phyloP scores from a whole-genome alignment of 441 rosid species.

The Theobroma grandiflorum region DNA sequence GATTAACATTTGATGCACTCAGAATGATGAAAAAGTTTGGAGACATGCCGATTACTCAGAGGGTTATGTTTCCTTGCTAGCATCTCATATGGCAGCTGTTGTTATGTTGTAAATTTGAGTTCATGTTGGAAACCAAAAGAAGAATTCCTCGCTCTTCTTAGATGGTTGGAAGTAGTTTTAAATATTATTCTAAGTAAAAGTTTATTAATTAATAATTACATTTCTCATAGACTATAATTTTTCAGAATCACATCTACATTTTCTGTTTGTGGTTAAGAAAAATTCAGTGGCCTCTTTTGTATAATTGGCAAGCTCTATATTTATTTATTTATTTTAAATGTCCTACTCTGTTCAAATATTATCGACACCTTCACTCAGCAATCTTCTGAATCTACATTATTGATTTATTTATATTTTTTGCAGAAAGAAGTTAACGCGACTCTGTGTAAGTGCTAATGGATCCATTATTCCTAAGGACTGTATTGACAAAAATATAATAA shows the following conservation, averaged over 20 bases:
- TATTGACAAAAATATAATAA: constrained; percentile 67
- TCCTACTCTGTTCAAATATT: background rate
- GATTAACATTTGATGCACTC: background rate
- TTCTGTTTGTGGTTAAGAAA: background rate
- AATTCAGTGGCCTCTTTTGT: constrained; percentile 1
- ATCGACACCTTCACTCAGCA: background rate
- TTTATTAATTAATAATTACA: constrained; percentile 3
- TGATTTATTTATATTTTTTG: constrained; percentile 12
- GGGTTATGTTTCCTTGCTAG: constrained; percentile 15
- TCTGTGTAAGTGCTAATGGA: constrained; percentile 89
- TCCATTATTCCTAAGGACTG: constrained; percentile 74
- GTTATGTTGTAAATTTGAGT: background rate
- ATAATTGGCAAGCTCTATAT: background rate
- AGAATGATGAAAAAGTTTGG: background rate
- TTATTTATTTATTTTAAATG: background rate
- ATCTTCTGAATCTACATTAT: background rate
- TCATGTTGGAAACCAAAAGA: background rate
- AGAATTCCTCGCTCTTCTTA: background rate
- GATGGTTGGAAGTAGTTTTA: constrained; percentile 2
- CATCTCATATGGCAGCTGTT: background rate
- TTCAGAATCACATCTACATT: background rate
- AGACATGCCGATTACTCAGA: background rate
- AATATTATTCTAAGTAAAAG: constrained; percentile 1
- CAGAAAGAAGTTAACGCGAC: constrained; percentile 84
- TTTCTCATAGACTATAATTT: background rate